These are phyloP conservation scores for Suillus cothurnatus DNA, from an alignment of 768 basidiomycete species.

Conservation along the genomic window DNA sequence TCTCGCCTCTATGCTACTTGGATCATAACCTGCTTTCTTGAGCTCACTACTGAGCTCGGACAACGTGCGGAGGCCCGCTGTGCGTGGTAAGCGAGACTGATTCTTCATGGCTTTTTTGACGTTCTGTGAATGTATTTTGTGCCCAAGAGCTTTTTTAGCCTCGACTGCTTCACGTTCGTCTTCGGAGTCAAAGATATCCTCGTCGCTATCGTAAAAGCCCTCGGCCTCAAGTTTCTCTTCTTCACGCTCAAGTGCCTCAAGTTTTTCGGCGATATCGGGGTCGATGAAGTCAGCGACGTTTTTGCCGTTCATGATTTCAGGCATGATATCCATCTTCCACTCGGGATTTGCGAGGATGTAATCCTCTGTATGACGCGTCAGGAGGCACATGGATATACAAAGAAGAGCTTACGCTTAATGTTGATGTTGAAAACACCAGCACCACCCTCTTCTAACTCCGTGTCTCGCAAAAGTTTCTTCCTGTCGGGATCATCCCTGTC, in stretches of 20 bases:
- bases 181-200: constrained; percentile 72
- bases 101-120: constrained; percentile 90
- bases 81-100: constrained; percentile 75
- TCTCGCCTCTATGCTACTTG: constrained; percentile 86
- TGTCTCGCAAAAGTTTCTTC: constrained; percentile 71
- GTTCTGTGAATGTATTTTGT: constrained; percentile 73
- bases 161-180: constrained; percentile 80
- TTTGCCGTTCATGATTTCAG: constrained; percentile 99
- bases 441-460: constrained; percentile 85
- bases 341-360: constrained; percentile 87
- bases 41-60: constrained; percentile 78
- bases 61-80: constrained; percentile 63
- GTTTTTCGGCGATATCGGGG: constrained; percentile 94
- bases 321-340: constrained; percentile 97
- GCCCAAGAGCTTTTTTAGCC: constrained; percentile 56
- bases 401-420: constrained; percentile 64
- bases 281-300: constrained; percentile 99
- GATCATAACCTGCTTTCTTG: constrained; percentile 88
- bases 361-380: constrained; percentile 60
- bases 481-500: constrained; percentile 87
- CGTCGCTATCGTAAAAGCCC: constrained; percentile 92
- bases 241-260: constrained; percentile 95
- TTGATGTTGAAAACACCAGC: constrained; percentile 92
- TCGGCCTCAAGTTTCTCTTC: constrained; percentile 93
- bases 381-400: background rate